Base-by-base conservation (phyloP, 108 stramenopile genomes). In the Nannochloropsis salina region DNA sequence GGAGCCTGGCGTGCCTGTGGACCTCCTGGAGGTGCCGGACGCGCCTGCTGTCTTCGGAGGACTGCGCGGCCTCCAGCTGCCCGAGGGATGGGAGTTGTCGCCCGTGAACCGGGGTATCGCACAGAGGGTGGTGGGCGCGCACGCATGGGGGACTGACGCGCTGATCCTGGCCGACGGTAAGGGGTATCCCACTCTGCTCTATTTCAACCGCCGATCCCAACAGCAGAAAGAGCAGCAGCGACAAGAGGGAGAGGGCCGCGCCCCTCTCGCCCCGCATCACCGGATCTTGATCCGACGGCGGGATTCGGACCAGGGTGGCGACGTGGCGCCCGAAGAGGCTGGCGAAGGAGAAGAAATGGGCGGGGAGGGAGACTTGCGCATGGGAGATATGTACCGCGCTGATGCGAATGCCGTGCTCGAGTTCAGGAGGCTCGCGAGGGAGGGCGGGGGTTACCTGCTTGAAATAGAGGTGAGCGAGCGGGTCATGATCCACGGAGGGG, bases 111-210 rank as follows among this genome's bases (percentile, higher is more conserved):
- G 61, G n/a, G 61, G 61, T 15, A 6, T 74, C n/a, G 61, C 61
- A 2, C 61, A 74, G 61, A 74, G n/a, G 61, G 61, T 74, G 20
- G 61, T 74, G 61, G 61, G 20, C 3, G 61, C 20, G 61, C 61
- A 74, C 61, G 20, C 61, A 3, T 74, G 61, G 61, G 61, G 61
- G 3, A 74, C 61, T 15, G 61, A 74, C 6, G 61, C 61, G 20
- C n/a, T 74, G 61, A 74, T 74, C n/a, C n/a, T 74, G 61, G 61
- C 61, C 61, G 61, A 74, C n/a, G 61, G 61, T 15, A 74, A 74
- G 6, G 61, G 61, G 20, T 74, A 74, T 6, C 61, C 61, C 20
- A 74, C 61, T 2, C n/a, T 74, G 61, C 61, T 74, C 2, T 74
- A n/a, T 8, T 74, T 74, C 61, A 1, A 74, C n/a, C 61, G 61